Conservation (phyloP, 352 stramenopile species). For the Phytophthora pistaciae region DNA sequence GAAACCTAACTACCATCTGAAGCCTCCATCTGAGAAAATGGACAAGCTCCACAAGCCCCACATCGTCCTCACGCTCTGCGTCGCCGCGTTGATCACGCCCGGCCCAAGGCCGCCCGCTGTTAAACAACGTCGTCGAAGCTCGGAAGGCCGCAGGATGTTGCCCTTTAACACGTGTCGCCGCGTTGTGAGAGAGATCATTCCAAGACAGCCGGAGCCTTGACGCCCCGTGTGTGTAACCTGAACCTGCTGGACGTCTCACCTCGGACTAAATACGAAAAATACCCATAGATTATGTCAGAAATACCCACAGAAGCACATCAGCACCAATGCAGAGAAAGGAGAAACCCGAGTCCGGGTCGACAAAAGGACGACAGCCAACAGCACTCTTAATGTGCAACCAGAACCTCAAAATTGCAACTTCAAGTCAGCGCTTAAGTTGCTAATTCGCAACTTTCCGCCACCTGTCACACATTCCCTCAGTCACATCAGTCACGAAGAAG, state of each 20-base stretch:
- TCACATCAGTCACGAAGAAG: too few relatives aligned
- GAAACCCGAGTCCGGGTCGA: too few relatives aligned
- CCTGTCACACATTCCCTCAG: too few relatives aligned
- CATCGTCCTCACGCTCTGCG: conserved; percentile 4
- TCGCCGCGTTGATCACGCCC: conserved; percentile 19
- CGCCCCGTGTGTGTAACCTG: conserved; percentile 11
- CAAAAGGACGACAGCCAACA: too few relatives aligned
- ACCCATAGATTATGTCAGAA: too few relatives aligned
- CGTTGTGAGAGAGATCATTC: conserved; percentile 19
- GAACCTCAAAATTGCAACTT: too few relatives aligned
- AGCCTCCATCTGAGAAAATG: conserved; percentile 29
- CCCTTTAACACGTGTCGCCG: conserved; percentile 20
- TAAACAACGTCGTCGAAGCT: conserved; percentile 5
- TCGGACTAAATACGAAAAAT: too few relatives aligned
- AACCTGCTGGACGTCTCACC: conserved; percentile 6
- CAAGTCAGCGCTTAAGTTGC: too few relatives aligned
- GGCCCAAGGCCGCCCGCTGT: background rate
- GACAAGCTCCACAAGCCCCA: background rate
- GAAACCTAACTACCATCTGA: conserved; percentile 12
- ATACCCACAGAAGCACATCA: too few relatives aligned
- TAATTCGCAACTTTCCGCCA: too few relatives aligned
- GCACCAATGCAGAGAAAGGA: too few relatives aligned
- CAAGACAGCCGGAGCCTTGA: conserved; percentile 17
- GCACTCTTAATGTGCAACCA: too few relatives aligned
- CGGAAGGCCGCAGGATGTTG: background rate